Percentiles rank a stretch among this genome's conserved stretches.
phyloP scores from a whole-genome alignment of 176 grass and related monocot species.

The Hordeum vulgare region MorexV3_pseudomolecules_assembly NC_058519.1:47928729-47929228 shows the following conservation, averaged over 20 bases:
- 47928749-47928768: background rate
- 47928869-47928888: constrained; percentile 33
- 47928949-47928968: constrained; percentile 60
- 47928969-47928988: constrained; percentile 55
- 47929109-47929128: background rate
- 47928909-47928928: constrained; percentile 34
- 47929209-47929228: background rate
- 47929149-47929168: background rate
- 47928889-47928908: constrained; percentile 19
- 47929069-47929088: background rate
- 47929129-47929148: background rate
- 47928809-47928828: constrained; percentile 93
- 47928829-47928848: constrained; percentile 88
- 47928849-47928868: constrained; percentile 97
- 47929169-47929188: background rate
- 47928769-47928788: constrained; percentile 12
- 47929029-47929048: constrained; percentile 79
- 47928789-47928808: constrained; percentile 68
- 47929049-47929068: background rate
- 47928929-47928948: constrained; percentile 83
- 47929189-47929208: background rate
- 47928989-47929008: constrained; percentile 58
- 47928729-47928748: background rate
- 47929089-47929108: background rate
- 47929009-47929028: constrained; percentile 80